These are phyloP conservation scores for Naganishia friedmannii DNA, from an alignment of 768 basidiomycete genomes.

Conservation along the genomic window DNA sequence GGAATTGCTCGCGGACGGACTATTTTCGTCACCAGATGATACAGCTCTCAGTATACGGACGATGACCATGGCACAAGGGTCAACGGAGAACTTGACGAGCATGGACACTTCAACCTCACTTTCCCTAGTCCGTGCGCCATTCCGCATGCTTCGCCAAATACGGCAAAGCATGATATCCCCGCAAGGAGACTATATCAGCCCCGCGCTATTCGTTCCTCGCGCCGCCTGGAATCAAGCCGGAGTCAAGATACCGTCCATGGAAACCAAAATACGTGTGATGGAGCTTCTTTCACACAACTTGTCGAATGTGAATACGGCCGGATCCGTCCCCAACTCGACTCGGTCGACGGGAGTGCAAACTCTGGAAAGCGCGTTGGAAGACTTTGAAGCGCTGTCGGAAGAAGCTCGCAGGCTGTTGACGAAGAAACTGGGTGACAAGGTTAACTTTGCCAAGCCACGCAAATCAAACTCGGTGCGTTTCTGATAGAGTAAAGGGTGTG, in stretches of 20 bases:
- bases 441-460: slow-evolving; percentile 23
- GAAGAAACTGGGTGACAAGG: slow-evolving; percentile 30
- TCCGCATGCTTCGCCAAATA: slow-evolving; percentile 29
- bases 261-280: slow-evolving; percentile 33
- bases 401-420: slow-evolving; percentile 30
- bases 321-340: not conserved
- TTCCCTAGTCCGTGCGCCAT: slow-evolving; percentile 5
- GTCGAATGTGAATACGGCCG: not conserved
- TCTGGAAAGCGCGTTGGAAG: slow-evolving; percentile 25
- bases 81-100: not conserved
- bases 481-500: not conserved
- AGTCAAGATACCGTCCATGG: slow-evolving; percentile 30
- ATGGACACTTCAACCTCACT: slow-evolving; percentile 8
- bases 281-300: slow-evolving; percentile 27
- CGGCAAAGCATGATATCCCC: slow-evolving; percentile 27
- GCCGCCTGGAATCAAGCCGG: slow-evolving; percentile 28
- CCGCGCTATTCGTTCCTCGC: slow-evolving; percentile 28
- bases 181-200: slow-evolving; percentile 29
- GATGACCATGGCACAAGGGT: not conserved
- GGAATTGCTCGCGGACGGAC: not conserved
- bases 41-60: not conserved
- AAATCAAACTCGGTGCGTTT: slow-evolving; percentile 29
- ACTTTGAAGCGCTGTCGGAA: slow-evolving; percentile 28
- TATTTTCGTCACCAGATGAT: not conserved
- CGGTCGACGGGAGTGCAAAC: not conserved